phyloP scores from a whole-genome alignment of 768 basidiomycete genomes.

The Leccinellum rugosiceps region DNA sequence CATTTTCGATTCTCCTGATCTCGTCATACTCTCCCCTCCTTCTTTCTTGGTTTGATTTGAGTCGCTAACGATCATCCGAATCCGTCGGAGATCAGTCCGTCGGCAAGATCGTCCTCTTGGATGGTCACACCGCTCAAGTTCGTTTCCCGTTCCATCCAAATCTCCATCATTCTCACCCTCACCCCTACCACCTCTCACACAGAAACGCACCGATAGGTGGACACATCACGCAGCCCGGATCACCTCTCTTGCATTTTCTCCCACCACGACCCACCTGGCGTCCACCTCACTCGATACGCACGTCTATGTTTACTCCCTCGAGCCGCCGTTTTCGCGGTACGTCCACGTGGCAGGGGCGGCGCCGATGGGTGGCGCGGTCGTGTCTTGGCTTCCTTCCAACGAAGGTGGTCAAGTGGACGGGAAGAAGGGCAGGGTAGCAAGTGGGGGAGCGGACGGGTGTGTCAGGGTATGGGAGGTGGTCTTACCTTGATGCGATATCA shows the following conservation, averaged over 20 bases:
- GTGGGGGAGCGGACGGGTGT: conserved; percentile 80
- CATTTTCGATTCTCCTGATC: not conserved
- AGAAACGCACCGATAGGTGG: conserved; percentile 79
- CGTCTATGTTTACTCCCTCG: conserved; percentile 83
- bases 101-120: conserved; percentile 79
- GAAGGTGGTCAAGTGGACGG: conserved; percentile 18
- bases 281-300: conserved; percentile 93
- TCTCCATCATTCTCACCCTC: not conserved
- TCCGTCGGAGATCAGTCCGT: conserved; percentile 48
- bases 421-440: conserved; percentile 53
- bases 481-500: conserved; percentile 19
- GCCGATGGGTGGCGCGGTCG: conserved; percentile 79
- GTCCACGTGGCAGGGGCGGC: conserved; percentile 83
- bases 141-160: conserved; percentile 1
- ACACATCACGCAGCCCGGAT: conserved; percentile 82
- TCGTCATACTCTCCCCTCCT: too few relatives aligned
- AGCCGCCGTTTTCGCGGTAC: conserved; percentile 59
- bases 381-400: conserved; percentile 58
- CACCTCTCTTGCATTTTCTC: conserved; percentile 50
- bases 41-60: not conserved
- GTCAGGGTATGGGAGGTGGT: conserved; percentile 67
- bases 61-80: not conserved
- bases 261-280: conserved; percentile 57
- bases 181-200: not conserved
- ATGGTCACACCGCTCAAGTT: conserved; percentile 59